A percentile compares a stretch with the other conserved stretches of the same genome.
Evolutionary conservation across 306 rosid species (phyloP).

Genomic region (Begonia loranthoides): DNA sequence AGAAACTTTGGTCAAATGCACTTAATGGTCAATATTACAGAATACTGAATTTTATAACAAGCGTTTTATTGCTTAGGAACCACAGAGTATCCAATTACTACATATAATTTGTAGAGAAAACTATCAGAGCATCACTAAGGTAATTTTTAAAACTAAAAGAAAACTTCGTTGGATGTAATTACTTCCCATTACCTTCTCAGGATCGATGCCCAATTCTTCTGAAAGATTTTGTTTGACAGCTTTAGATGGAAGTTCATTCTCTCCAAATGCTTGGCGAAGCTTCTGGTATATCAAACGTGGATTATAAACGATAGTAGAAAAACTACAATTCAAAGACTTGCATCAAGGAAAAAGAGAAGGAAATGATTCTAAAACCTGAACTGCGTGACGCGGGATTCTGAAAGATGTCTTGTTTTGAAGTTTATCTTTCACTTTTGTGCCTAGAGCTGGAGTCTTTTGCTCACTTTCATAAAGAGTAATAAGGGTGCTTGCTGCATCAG

Average conservation of each 20-base stretch:
- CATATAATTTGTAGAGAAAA: too few species aligned
- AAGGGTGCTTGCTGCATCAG: conserved; percentile 72
- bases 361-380: conserved; percentile 41
- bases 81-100: too few species aligned
- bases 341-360: conserved; percentile 4
- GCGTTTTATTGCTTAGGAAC: too few species aligned
- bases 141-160: too few species aligned
- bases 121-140: too few species aligned
- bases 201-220: conserved; percentile 68
- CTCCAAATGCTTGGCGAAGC: conserved; percentile 73
- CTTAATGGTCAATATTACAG: too few species aligned
- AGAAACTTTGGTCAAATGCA: too few species aligned
- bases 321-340: too few species aligned
- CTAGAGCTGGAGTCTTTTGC: conserved; percentile 21
- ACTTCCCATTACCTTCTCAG: conserved; percentile 39
- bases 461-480: conserved; percentile 70
- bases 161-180: too few species aligned
- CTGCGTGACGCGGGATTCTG: conserved; percentile 60
- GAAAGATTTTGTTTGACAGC: conserved; percentile 58
- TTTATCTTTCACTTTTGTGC: conserved; percentile 10
- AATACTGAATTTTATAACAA: too few species aligned
- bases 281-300: conserved; percentile 28
- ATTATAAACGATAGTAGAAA: too few species aligned
- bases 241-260: conserved; percentile 73
- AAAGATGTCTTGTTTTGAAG: conserved; percentile 33